Percentiles rank a stretch among this genome's conserved stretches.
Evolutionary conservation across 768 basidiomycete species (phyloP).

Genomic region (Collybia mongolica): DNA sequence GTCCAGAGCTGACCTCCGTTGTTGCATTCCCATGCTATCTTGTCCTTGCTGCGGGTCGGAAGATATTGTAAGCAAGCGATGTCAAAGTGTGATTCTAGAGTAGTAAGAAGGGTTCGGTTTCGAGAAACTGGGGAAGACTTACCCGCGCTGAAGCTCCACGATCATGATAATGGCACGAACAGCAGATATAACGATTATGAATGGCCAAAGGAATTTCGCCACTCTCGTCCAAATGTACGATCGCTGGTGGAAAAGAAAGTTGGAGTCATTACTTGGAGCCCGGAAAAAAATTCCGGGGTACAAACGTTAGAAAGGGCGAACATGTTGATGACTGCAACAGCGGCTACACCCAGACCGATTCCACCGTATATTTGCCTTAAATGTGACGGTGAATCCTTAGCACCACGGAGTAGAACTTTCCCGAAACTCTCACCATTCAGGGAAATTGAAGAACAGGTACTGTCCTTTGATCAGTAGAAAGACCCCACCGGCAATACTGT

Average conservation of each 20-base stretch:
- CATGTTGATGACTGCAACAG: slow-evolving; percentile 49
- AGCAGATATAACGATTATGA: slow-evolving; percentile 62
- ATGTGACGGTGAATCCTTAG: slow-evolving; percentile 24
- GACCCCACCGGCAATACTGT: slow-evolving; percentile 65
- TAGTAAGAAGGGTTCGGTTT: slow-evolving; percentile 2
- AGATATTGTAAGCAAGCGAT: slow-evolving; percentile 15
- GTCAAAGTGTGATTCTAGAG: slow-evolving; percentile 5
- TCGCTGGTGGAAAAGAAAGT: slow-evolving; percentile 41
- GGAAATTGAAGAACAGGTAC: slow-evolving; percentile 62
- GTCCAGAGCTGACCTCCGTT: slow-evolving; percentile 69
- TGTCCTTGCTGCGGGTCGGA: slow-evolving; percentile 48
- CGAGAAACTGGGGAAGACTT: slow-evolving; percentile 25
- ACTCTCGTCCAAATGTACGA: slow-evolving; percentile 70
- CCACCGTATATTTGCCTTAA: slow-evolving; percentile 70
- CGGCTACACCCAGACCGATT: slow-evolving; percentile 53
- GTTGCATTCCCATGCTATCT: slow-evolving; percentile 71
- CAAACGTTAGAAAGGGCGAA: slow-evolving; percentile 66
- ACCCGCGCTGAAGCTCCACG: slow-evolving; percentile 70
- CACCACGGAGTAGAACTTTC: no score
- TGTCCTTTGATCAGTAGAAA: slow-evolving; percentile 61
- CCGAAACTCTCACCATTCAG: slow-evolving; percentile 53
- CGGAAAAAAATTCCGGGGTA: slow-evolving; percentile 11
- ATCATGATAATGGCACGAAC: slow-evolving; percentile 73
- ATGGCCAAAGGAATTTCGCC: slow-evolving; percentile 68
- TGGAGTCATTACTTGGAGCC: slow-evolving; percentile 13